Evolutionary conservation across 2,329 filamentous ascomycete genomes (phyloP), one percentile per base, ranked within the genome.

Genomic region (Thielaviopsis cerberus): DNA sequence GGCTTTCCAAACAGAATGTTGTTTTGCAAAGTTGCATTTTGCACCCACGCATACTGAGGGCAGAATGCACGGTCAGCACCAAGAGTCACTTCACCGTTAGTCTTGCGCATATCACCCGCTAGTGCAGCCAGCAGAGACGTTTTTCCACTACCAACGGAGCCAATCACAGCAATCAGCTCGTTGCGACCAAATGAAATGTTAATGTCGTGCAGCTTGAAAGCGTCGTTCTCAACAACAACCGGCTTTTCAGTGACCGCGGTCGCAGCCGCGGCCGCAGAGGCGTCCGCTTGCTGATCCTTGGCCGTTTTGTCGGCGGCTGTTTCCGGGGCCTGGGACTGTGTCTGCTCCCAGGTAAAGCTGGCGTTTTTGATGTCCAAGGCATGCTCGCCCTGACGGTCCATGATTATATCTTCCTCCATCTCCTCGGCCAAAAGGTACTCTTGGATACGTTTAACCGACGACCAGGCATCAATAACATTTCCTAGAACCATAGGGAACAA

Each of bases 1-100:
- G 81, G 78, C 64, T 88, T 91, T 11, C 91, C 91, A 65, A 97
- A 97, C 0, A 88, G 71, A 60, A 98, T 94, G 65, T 98, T 98
- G 34, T 95, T 81, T 62, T 81, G 82, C 3, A 97, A 79, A 0
- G 85, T 87, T 0, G 88, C 78, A 66, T 97, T 97, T 67, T 97
- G 91, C 54, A 98, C 95, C 92, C 92, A 98, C 0, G 92, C 88
- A 66, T 95, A 95, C 67, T 98, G 91, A 0, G 91, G 91, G 63
- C 92, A 97, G 65, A 95, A 96, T 0, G 91, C 88, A 62, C 90
- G 77, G 2, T 82, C 83, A 0, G 88, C 88, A 48, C 90, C 87
- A 64, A 92, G 78, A 0, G 80, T 77, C 5, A 94, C 78, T 41
- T 84, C 77, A 11, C 89, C 89, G 3, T 71, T 73, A 0, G 86